These are phyloP conservation scores for Globisporangium perplexum DNA, from an alignment of 352 stramenopile species.

Conservation along the genomic window DNA sequence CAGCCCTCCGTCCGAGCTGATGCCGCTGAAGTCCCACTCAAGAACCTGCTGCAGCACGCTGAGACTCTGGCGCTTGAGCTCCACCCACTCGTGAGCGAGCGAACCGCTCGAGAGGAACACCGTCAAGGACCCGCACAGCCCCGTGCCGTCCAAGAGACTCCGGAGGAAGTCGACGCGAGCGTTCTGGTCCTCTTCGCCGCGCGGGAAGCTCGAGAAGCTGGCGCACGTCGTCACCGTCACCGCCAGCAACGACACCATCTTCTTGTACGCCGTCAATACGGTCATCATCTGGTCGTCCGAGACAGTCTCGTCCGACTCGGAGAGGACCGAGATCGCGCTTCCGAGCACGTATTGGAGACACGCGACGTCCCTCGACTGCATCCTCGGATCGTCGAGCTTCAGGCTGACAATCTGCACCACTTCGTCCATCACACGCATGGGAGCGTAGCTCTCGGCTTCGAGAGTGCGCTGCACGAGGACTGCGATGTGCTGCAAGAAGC, in stretches of 20 bases:
- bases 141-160: slow-evolving; percentile 36
- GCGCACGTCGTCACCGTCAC: slow-evolving; percentile 22
- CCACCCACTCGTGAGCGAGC: slow-evolving; percentile 20
- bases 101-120: slow-evolving; percentile 17
- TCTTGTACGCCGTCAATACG: slow-evolving; percentile 23
- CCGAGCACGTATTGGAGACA: slow-evolving; percentile 33
- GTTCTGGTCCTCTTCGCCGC: slow-evolving; percentile 36
- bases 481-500: slow-evolving; percentile 32
- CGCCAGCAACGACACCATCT: slow-evolving; percentile 22
- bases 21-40: slow-evolving; percentile 31
- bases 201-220: slow-evolving; percentile 27
- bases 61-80: slow-evolving; percentile 25
- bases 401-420: slow-evolving; percentile 16
- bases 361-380: slow-evolving; percentile 8
- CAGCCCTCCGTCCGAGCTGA: slow-evolving; percentile 39
- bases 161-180: slow-evolving; percentile 29
- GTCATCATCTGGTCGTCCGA: slow-evolving; percentile 13
- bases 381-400: slow-evolving; percentile 14
- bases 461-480: slow-evolving; percentile 23
- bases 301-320: slow-evolving; percentile 1
- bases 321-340: slow-evolving; percentile 24
- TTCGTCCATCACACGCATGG: slow-evolving; percentile 14
- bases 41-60: slow-evolving; percentile 24
- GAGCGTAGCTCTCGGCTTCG: slow-evolving; percentile 13
- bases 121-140: slow-evolving; percentile 24